phyloP scores from a whole-genome alignment of 1,139 yeast species.

The Saccharomyces uvarum region DNA sequence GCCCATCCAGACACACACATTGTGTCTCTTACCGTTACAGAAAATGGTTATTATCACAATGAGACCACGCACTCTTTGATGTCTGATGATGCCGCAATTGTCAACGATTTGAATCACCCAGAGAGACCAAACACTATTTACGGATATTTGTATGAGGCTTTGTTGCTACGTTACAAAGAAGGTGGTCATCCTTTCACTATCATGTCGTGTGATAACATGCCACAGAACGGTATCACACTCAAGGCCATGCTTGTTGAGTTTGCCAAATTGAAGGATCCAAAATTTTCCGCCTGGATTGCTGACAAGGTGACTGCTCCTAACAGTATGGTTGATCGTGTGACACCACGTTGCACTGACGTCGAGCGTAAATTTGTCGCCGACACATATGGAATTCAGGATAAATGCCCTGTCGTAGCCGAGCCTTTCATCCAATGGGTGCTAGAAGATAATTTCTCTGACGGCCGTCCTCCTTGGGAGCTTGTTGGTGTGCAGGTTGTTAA shows the following conservation, averaged over 20 bases:
- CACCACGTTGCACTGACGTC: constrained; percentile 6
- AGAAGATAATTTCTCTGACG: constrained; percentile 7
- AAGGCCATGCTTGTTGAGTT: constrained; percentile 7
- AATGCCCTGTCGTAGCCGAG: constrained; percentile 7
- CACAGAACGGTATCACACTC: constrained; percentile 7
- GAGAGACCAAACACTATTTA: not conserved
- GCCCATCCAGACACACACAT: not conserved
- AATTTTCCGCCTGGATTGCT: constrained; percentile 6
- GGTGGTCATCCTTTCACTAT: constrained; percentile 6
- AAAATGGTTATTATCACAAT: constrained; percentile 5
- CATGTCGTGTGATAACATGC: constrained; percentile 9
- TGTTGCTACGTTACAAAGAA: constrained; percentile 3
- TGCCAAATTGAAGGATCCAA: constrained; percentile 5
- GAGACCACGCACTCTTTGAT: constrained; percentile 6
- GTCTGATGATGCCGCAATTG: constrained; percentile 5
- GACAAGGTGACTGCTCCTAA: constrained; percentile 6
- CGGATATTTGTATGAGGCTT: constrained; percentile 6
- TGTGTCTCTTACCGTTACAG: not conserved
- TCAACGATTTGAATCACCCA: constrained; percentile 5
- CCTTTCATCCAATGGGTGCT: constrained; percentile 10
- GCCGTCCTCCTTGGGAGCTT: constrained; percentile 8
- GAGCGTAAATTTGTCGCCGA: constrained; percentile 3
- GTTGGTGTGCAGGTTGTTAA: constrained; percentile 8
- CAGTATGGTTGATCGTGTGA: constrained; percentile 9
- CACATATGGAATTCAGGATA: not conserved